Conservation (phyloP, 768 basidiomycete genomes). For the Boletus bicolor region DNA sequence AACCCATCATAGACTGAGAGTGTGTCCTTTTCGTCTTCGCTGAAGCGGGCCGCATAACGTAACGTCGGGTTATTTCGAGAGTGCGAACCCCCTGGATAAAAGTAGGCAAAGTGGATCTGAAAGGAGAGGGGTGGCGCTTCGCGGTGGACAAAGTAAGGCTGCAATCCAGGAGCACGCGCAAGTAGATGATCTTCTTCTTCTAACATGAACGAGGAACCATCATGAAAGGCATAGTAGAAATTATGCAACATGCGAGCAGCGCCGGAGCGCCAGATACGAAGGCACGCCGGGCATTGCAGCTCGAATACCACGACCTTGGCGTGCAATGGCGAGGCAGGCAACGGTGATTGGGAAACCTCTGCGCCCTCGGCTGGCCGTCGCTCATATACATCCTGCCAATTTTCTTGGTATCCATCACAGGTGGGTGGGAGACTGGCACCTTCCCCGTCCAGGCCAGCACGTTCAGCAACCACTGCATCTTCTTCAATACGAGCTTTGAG, state of each 20-base stretch:
- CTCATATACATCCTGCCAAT: not conserved
- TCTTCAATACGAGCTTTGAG: slow-evolving; percentile 30
- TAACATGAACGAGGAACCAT: not conserved
- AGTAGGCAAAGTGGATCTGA: not conserved
- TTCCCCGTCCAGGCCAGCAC: slow-evolving; percentile 11
- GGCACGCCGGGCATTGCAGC: slow-evolving; percentile 31
- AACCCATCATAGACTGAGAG: too few species aligned
- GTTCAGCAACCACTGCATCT: slow-evolving; percentile 15
- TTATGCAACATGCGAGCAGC: slow-evolving; percentile 34
- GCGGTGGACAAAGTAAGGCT: not conserved
- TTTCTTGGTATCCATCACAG: not conserved
- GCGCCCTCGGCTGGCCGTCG: not conserved
- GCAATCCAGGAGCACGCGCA: slow-evolving; percentile 27
- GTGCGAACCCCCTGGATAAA: not conserved
- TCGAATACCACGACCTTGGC: slow-evolving; percentile 38
- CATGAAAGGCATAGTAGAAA: not conserved
- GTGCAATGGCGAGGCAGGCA: slow-evolving; percentile 35
- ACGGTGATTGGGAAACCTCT: slow-evolving; percentile 27
- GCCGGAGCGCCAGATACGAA: slow-evolving; percentile 38
- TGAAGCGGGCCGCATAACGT: too few species aligned
- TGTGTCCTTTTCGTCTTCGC: too few species aligned
- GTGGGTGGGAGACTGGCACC: not conserved
- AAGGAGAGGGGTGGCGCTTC: not conserved
- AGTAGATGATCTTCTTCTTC: not conserved
- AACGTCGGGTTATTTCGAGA: not conserved